A percentile compares a stretch with the other conserved stretches of the same genome.
These are phyloP conservation scores for Fusarium sororula DNA, from an alignment of 2,329 filamentous ascomycete species.

Conservation along the genomic window DNA sequence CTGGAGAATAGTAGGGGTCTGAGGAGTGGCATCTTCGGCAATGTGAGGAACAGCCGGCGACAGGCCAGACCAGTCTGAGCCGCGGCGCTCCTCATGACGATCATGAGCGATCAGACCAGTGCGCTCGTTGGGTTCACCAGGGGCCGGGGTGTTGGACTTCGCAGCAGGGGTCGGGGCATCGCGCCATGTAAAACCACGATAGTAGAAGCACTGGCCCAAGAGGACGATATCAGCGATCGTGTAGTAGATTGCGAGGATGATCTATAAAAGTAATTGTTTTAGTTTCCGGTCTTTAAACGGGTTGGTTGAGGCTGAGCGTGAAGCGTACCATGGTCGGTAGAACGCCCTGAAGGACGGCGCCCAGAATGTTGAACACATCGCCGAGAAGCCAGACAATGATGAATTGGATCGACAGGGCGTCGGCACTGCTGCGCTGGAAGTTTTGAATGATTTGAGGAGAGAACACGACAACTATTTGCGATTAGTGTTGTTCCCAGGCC, in stretches of 20 bases:
- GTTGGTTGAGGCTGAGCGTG: neutral
- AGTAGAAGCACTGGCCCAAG: slow-evolving; percentile 92
- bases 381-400: slow-evolving; percentile 92
- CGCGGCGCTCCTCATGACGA: slow-evolving; percentile 54
- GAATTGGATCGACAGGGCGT: slow-evolving; percentile 90
- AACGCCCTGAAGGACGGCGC: slow-evolving; percentile 90
- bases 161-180: slow-evolving; percentile 59
- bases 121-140: slow-evolving; percentile 59
- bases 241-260: slow-evolving; percentile 93
- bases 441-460: slow-evolving; percentile 97
- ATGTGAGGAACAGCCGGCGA: slow-evolving; percentile 86
- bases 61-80: slow-evolving; percentile 68
- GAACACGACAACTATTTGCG: slow-evolving; percentile 80
- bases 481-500: slow-evolving; percentile 24
- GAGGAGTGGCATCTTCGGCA: slow-evolving; percentile 56
- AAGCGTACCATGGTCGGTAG: slow-evolving; percentile 83
- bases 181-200: slow-evolving; percentile 80
- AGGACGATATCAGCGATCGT: slow-evolving; percentile 91
- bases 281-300: neutral
- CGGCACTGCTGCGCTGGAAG: slow-evolving; percentile 83
- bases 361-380: slow-evolving; percentile 96
- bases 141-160: slow-evolving; percentile 49
- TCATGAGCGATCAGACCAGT: slow-evolving; percentile 48
- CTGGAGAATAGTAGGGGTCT: slow-evolving; percentile 63
- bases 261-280: slow-evolving; percentile 52